These are phyloP conservation scores for Pichia rugopelliculosa DNA, from an alignment of 805 yeast species.

Conservation along the genomic window DNA sequence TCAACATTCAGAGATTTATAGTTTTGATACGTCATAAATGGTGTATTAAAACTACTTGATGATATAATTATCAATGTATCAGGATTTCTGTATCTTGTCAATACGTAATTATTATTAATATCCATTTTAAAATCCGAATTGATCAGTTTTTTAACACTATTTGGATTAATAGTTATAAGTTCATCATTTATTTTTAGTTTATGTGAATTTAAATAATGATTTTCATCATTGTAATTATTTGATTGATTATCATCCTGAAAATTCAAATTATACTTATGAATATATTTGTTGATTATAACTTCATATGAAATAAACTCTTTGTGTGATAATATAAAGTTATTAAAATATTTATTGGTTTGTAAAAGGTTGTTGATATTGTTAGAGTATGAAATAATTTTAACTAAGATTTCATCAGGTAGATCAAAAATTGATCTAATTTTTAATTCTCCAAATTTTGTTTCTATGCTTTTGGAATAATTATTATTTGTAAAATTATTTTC, in stretches of 20 bases:
- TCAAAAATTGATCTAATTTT: background rate
- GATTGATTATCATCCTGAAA: background rate
- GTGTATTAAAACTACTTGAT: constrained; percentile 5
- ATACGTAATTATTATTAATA: background rate
- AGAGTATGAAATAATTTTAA: constrained; percentile 11
- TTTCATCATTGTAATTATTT: constrained; percentile 7
- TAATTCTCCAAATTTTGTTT: too few species aligned
- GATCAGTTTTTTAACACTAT: background rate
- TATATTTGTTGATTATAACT: constrained; percentile 1
- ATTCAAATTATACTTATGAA: background rate
- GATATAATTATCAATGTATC: constrained; percentile 5
- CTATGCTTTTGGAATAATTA: background rate
- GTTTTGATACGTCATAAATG: constrained; percentile 7
- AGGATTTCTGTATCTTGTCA: constrained; percentile 8
- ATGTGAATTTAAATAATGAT: constrained; percentile 9
- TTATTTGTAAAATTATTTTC: background rate
- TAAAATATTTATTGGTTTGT: constrained; percentile 6
- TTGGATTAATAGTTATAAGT: background rate
- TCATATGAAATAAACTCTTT: constrained; percentile 7
- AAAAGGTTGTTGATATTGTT: constrained; percentile 7
- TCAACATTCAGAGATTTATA: constrained; percentile 9
- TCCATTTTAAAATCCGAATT: constrained; percentile 2
- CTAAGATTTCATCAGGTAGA: constrained; percentile 13
- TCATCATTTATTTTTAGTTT: constrained; percentile 4
- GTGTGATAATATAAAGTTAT: constrained; percentile 10